Evolutionary conservation across 176 grass and related monocot genomes (phyloP).

Genomic region (Eremochloa ophiuroides): DNA sequence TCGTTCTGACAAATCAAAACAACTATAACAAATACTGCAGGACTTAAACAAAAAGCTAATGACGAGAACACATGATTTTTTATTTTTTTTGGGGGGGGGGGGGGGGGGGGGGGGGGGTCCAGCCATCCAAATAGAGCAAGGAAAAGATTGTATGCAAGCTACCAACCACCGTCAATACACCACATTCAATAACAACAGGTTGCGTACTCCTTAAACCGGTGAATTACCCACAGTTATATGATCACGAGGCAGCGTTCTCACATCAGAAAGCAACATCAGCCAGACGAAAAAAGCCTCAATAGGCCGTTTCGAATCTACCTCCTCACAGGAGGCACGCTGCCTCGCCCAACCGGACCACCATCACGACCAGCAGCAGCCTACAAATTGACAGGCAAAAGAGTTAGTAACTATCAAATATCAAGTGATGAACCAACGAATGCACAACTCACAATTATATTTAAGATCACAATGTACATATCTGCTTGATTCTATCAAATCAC

Average conservation of each 20-base stretch:
- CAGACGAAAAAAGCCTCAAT: background rate
- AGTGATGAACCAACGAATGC: background rate
- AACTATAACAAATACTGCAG: no score
- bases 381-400: constrained; percentile 1
- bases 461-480: background rate
- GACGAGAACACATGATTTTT: no score
- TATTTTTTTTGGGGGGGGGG: no score
- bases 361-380: constrained; percentile 36
- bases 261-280: background rate
- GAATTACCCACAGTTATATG: no score
- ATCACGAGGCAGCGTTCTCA: background rate
- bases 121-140: no score
- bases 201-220: background rate
- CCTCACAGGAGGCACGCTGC: constrained; percentile 1
- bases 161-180: no score
- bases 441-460: background rate
- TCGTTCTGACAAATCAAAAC: no score
- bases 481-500: background rate
- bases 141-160: no score
- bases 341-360: constrained; percentile 30
- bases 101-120: no score
- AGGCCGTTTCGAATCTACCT: constrained; percentile 8
- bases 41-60: no score
- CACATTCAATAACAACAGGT: background rate
- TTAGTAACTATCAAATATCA: constrained; percentile 1